These are phyloP conservation scores for Parastagonospora avenae DNA, from an alignment of 2,329 filamentous ascomycete genomes.

Conservation along the genomic window DNA sequence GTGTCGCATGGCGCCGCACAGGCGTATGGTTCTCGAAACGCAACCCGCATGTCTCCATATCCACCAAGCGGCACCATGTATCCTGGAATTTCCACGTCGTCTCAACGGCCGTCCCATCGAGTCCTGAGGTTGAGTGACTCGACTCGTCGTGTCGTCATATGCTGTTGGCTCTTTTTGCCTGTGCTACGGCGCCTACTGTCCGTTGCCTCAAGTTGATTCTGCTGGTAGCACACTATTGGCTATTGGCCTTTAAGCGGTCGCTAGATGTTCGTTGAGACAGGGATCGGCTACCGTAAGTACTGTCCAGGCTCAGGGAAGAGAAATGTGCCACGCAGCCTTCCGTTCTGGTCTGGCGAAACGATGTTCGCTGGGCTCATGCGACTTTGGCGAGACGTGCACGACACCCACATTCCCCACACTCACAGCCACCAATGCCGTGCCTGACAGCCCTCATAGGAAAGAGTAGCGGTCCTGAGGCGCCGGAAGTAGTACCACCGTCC, in stretches of 20 bases:
- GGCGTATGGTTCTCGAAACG: constrained; percentile 14
- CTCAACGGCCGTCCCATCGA: not conserved
- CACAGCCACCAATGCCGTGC: constrained; percentile 13
- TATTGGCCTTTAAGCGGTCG: constrained; percentile 25
- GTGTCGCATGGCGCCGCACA: constrained; percentile 2
- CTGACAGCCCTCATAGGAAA: constrained; percentile 3
- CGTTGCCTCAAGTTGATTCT: constrained; percentile 11
- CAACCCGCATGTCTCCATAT: constrained; percentile 13
- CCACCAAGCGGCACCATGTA: constrained; percentile 11
- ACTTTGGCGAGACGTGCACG: constrained; percentile 18
- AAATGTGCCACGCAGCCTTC: constrained; percentile 24
- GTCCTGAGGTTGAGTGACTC: too few relatives aligned
- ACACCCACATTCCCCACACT: constrained; percentile 12
- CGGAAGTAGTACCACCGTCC: constrained; percentile 9
- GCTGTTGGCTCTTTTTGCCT: not conserved
- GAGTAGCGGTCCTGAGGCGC: constrained; percentile 9
- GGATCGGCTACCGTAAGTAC: constrained; percentile 25
- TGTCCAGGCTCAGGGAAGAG: constrained; percentile 17
- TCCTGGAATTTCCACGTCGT: constrained; percentile 19
- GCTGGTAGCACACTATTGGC: constrained; percentile 14
- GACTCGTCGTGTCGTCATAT: too few relatives aligned
- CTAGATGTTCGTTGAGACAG: constrained; percentile 18
- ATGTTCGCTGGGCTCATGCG: constrained; percentile 11
- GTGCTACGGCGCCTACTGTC: constrained; percentile 1
- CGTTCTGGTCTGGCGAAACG: constrained; percentile 21